Evolutionary conservation across 495 filamentous ascomycete genomes (phyloP).

Genomic region (Xylaria telfairii): DNA sequence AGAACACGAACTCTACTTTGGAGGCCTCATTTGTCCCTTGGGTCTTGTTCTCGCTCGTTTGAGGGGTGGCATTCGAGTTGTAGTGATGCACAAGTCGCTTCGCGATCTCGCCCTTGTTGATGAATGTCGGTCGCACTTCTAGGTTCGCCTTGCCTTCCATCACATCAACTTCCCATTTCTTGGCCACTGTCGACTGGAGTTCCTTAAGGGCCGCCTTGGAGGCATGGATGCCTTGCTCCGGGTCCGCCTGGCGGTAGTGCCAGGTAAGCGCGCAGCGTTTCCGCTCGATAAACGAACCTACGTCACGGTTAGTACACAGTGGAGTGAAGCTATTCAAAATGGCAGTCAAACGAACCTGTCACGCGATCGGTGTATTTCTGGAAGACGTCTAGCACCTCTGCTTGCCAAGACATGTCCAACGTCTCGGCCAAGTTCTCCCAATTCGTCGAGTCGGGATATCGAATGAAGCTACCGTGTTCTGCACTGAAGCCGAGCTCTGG

Average conservation of each 20-base stretch:
- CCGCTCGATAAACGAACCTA: slow-evolving; percentile 86
- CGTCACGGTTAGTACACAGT: slow-evolving; percentile 33
- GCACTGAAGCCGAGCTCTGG: slow-evolving; percentile 84
- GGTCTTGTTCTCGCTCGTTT: slow-evolving; percentile 23
- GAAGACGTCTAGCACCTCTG: slow-evolving; percentile 79
- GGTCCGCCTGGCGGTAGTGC: slow-evolving; percentile 93
- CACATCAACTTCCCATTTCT: slow-evolving; percentile 86
- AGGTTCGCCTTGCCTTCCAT: slow-evolving; percentile 96
- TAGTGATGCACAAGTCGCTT: slow-evolving; percentile 76
- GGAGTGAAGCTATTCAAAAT: neutral
- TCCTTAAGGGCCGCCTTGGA: slow-evolving; percentile 77
- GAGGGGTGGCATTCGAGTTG: slow-evolving; percentile 45
- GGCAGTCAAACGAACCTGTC: slow-evolving; percentile 59
- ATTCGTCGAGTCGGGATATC: slow-evolving; percentile 68
- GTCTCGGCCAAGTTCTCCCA: slow-evolving; percentile 89
- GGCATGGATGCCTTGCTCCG: slow-evolving; percentile 77
- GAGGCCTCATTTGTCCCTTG: slow-evolving; percentile 30
- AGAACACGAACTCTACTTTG: slow-evolving; percentile 81
- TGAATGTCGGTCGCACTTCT: slow-evolving; percentile 92
- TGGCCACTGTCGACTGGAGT: slow-evolving; percentile 73
- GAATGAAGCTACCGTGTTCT: slow-evolving; percentile 94
- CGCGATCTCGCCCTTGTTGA: slow-evolving; percentile 95
- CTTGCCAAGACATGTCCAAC: slow-evolving; percentile 88
- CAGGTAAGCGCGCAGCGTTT: slow-evolving; percentile 93
- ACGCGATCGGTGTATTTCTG: slow-evolving; percentile 83